Percentiles rank a stretch among this genome's conserved stretches.
These are phyloP conservation scores for Microbotryomycetes sp. DNA, from an alignment of 1,284 basidiomycete genomes.

Conservation along the genomic window DNA sequence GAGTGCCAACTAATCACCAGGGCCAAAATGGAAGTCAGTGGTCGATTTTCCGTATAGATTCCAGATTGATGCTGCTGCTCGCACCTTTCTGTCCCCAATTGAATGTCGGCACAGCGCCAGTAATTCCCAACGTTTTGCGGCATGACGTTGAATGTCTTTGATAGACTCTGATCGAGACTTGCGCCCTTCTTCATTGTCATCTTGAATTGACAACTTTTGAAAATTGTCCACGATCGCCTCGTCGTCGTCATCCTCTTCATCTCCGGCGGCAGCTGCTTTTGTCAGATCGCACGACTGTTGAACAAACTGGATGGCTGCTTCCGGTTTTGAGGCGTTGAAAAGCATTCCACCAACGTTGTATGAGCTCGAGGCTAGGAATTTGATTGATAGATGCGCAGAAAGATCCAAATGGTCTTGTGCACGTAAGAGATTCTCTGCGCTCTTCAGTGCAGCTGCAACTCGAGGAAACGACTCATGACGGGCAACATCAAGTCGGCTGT, in stretches of 20 bases:
- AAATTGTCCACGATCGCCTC: constrained; percentile 36
- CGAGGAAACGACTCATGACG: constrained; percentile 13
- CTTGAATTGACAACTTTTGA: constrained; percentile 32
- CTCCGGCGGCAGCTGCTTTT: constrained; percentile 7
- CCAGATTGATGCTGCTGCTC: not conserved
- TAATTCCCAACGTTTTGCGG: constrained; percentile 28
- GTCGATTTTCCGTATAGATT: not conserved
- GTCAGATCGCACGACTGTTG: constrained; percentile 34
- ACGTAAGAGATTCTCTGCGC: constrained; percentile 4
- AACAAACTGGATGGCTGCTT: constrained; percentile 37
- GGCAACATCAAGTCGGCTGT: constrained; percentile 21
- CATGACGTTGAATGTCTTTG: constrained; percentile 17
- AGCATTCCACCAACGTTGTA: constrained; percentile 44
- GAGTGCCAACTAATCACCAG: constrained; percentile 9
- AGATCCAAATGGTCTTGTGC: constrained; percentile 9
- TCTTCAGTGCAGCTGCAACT: constrained; percentile 10
- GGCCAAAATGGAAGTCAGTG: not conserved
- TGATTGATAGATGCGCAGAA: constrained; percentile 14
- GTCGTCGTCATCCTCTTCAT: constrained; percentile 8
- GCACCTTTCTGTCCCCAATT: constrained; percentile 26
- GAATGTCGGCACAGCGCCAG: constrained; percentile 21
- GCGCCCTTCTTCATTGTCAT: constrained; percentile 30
- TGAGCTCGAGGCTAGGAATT: constrained; percentile 39
- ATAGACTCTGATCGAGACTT: constrained; percentile 31
- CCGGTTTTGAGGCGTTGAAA: constrained; percentile 39